These are phyloP conservation scores for Actinomortierella ambigua DNA, from an alignment of 371 early-diverging fungal genomes.

Conservation along the genomic window DNA sequence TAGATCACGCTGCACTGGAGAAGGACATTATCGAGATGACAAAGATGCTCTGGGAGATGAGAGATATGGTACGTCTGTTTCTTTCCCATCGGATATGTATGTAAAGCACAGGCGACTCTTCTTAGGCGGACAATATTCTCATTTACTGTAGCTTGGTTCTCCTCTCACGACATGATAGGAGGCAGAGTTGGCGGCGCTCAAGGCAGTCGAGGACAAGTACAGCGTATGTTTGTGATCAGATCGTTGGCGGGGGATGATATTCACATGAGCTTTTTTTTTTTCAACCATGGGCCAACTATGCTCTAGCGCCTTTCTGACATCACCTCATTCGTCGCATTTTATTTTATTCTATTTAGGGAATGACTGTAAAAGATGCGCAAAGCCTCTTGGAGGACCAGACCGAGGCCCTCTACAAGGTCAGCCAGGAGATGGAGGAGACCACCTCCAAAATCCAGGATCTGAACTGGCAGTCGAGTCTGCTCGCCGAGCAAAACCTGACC, in stretches of 20 bases:
- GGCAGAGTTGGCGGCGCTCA: conserved; percentile 12
- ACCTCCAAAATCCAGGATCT: conserved; percentile 30
- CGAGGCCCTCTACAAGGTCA: conserved; percentile 30
- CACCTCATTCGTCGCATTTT: not conserved
- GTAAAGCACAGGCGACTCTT: no score
- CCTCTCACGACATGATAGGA: no score
- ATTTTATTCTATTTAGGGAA: conserved; percentile 17
- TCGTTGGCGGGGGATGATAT: no score
- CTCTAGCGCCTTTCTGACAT: not conserved
- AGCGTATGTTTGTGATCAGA: no score
- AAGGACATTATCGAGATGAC: conserved; percentile 8
- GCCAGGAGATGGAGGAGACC: conserved; percentile 37
- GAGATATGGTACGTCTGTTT: conserved; percentile 16
- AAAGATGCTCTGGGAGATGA: conserved; percentile 16
- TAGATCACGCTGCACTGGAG: conserved; percentile 9
- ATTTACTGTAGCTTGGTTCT: no score
- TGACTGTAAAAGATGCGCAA: conserved; percentile 42
- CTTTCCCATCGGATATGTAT: no score
- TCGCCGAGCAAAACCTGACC: conserved; percentile 25
- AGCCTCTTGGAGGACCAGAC: conserved; percentile 34
- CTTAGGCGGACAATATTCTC: no score
- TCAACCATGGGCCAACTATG: no score
- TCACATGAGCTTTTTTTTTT: no score
- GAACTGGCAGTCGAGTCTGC: conserved; percentile 42
- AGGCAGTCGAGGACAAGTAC: conserved; percentile 19